Conservation (phyloP, 2,329 filamentous ascomycete genomes). For the Aschersonia sp. region DNA sequence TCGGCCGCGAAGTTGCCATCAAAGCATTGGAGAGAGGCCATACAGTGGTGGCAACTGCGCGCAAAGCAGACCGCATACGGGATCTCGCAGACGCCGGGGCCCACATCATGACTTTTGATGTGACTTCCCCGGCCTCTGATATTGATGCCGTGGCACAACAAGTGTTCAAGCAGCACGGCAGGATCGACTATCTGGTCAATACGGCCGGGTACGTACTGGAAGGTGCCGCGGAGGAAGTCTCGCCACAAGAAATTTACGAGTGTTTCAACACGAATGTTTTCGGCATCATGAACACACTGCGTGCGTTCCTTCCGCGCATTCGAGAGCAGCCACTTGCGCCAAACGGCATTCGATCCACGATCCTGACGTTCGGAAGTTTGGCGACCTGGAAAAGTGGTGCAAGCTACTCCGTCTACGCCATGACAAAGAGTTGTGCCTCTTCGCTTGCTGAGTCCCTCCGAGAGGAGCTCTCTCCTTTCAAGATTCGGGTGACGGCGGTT, state of each 20-base stretch:
- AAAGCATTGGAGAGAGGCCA: conserved; percentile 30
- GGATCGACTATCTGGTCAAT: conserved; percentile 33
- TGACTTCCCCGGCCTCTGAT: conserved; percentile 21
- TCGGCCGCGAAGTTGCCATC: conserved; percentile 29
- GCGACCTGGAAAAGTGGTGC: conserved; percentile 26
- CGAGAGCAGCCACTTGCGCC: conserved; percentile 18
- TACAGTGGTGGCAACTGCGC: conserved; percentile 34
- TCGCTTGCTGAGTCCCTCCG: conserved; percentile 28
- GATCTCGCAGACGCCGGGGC: conserved; percentile 29
- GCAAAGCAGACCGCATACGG: conserved; percentile 21
- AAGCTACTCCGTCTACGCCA: conserved; percentile 22
- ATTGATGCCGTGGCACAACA: conserved; percentile 21
- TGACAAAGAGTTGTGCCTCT: conserved; percentile 31
- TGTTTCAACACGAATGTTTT: conserved; percentile 39
- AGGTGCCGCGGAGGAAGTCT: conserved; percentile 24
- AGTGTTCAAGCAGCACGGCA: conserved; percentile 17
- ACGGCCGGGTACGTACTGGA: conserved; percentile 30
- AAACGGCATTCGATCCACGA: conserved; percentile 9
- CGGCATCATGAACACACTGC: conserved; percentile 31
- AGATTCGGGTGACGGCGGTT: conserved; percentile 25
- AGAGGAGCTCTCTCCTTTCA: conserved; percentile 28
- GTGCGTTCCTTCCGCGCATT: conserved; percentile 31
- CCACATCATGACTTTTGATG: conserved; percentile 27
- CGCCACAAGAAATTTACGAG: conserved; percentile 19
- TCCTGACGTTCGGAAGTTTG: conserved; percentile 32